phyloP scores from a whole-genome alignment of 768 basidiomycete genomes.

The Lentinus tigrinus region DNA sequence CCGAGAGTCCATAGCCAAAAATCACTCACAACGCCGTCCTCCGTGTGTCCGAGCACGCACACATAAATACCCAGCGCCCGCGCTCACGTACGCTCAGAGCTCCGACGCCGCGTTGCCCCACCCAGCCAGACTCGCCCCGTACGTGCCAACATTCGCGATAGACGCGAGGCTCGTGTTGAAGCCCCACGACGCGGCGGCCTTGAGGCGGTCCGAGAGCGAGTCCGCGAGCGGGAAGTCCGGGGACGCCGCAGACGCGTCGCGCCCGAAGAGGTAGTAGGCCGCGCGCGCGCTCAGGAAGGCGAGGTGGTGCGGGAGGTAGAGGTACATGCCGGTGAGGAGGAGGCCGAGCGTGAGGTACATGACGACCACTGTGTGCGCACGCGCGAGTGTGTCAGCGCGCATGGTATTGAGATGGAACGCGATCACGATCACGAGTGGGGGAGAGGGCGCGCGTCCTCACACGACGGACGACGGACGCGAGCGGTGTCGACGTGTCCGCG shows the following conservation, averaged over 20 bases:
- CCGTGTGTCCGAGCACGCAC: too few species aligned
- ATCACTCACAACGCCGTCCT: too few species aligned
- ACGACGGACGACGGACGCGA: too few species aligned
- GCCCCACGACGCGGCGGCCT: background rate
- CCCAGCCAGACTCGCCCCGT: background rate
- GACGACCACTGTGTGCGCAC: conserved; percentile 37
- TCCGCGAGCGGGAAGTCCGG: background rate
- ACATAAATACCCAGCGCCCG: too few species aligned
- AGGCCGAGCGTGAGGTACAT: conserved; percentile 40
- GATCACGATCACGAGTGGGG: too few species aligned
- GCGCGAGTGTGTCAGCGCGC: background rate
- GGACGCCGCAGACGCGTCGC: conserved; percentile 32
- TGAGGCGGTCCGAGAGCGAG: conserved; percentile 9
- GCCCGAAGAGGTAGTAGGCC: conserved; percentile 64
- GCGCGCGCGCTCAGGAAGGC: conserved; percentile 50
- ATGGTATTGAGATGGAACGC: too few species aligned
- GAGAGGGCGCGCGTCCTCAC: too few species aligned
- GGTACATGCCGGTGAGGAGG: conserved; percentile 48
- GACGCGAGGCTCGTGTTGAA: conserved; percentile 5
- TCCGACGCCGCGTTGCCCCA: background rate
- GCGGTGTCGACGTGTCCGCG: too few species aligned
- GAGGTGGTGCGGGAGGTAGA: conserved; percentile 61
- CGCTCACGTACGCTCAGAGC: background rate
- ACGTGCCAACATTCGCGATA: background rate
- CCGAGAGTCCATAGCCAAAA: too few species aligned